Evolutionary conservation across 176 grass and related monocot species (phyloP).

Genomic region (Pontederia paniculata): DNA sequence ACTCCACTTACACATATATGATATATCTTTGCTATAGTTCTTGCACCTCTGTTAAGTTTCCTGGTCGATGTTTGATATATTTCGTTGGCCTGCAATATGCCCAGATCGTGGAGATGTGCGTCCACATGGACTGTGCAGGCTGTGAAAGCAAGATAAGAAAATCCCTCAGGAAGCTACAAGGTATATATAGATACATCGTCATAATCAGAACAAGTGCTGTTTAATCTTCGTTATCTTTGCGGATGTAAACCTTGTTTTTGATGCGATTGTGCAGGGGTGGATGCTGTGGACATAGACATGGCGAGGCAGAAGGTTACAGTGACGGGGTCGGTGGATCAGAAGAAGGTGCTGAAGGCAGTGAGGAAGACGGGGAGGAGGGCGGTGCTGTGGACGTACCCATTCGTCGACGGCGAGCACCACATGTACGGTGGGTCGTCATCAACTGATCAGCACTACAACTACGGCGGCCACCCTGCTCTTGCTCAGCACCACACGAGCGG

Average conservation of each 20-base stretch:
- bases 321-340: conserved; percentile 45
- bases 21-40: too few relatives aligned
- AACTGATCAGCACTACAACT: conserved; percentile 17
- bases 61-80: too few relatives aligned
- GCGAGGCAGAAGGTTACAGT: conserved; percentile 53
- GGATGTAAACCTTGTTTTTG: background rate
- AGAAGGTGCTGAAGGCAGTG: conserved; percentile 50
- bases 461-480: background rate
- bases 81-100: too few relatives aligned
- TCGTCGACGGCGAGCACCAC: conserved; percentile 5
- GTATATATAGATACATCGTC: conserved; percentile 9
- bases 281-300: conserved; percentile 53
- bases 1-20: too few relatives aligned
- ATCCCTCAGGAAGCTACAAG: conserved; percentile 39
- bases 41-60: too few relatives aligned
- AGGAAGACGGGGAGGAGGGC: conserved; percentile 45
- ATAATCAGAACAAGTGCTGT: background rate
- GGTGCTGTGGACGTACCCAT: conserved; percentile 39
- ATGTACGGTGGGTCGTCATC: conserved; percentile 14
- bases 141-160: conserved; percentile 74
- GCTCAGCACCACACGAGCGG: background rate
- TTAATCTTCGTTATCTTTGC: background rate
- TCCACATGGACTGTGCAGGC: conserved; percentile 67
- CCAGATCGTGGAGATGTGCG: conserved; percentile 65
- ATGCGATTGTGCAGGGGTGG: conserved; percentile 28